Base-by-base conservation (phyloP, 345 rosid species). In the Linum lewisii region DNA sequence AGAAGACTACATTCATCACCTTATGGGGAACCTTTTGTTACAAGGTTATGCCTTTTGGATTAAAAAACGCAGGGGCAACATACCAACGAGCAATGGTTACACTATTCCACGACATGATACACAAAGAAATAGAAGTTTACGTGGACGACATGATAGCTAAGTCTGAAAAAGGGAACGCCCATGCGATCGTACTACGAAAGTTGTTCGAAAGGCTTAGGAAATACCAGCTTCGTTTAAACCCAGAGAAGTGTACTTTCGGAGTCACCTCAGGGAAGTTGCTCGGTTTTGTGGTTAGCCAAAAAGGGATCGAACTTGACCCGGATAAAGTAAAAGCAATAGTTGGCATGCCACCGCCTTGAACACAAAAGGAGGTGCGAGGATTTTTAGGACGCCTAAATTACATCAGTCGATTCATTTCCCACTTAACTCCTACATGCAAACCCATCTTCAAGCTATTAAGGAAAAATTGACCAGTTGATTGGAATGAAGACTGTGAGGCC, bases 111-210 rank as follows among this genome's bases (percentile, higher is more conserved):
- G 55, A 60, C 11, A 60, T 54, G 49, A 21, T 67, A 0, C 15
- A 55, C 16, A 47, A 67, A 7, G 16, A 24, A n/a, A 53, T 67
- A 4, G 71, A 67, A 23, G 61, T 54, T 2, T 67, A 67, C 21
- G 56, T 61, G 5, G 61, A 61, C 29, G 65, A 67, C 3, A 7
- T 50, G 2, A 61, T 64, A 19, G 57, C 59, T 2, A 49, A 57
- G 26, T n/a, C 32, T 2, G 42, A 24, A 11, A 6, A 53, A 18
- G 16, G 13, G 1, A 21, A 29, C 0, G 21, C 53, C 6, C 61
- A 67, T n/a, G 5, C 54, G 0, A 2, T 38, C 2, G 36, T 60
- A 3, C 36, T 53, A 1, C 2, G 36, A 14, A 2, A 2, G 0
- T 24, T 61, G 1, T 66, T 66, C 20, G 44, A 66, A 11, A 3